Percentiles rank a stretch among this genome's conserved stretches.
phyloP scores from a whole-genome alignment of 805 yeast genomes.

The Saccharomycopsis vini region DNA sequence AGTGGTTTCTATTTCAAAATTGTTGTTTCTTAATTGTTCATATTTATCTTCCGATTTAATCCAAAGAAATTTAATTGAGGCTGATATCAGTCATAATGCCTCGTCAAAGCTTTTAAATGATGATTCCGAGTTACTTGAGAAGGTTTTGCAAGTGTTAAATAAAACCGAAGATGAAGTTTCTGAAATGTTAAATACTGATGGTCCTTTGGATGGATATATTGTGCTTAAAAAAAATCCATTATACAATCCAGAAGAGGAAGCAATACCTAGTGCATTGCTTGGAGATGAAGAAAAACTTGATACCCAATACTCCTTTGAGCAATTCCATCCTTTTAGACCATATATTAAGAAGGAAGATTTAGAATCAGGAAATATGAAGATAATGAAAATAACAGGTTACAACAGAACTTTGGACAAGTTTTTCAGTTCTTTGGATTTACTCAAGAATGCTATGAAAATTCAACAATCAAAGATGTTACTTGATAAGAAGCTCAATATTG shows the following conservation, averaged over 20 bases:
- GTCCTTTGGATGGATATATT: slow-evolving; percentile 48
- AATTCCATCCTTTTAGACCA: slow-evolving; percentile 63
- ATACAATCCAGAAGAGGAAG: slow-evolving; percentile 33
- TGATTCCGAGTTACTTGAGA: slow-evolving; percentile 24
- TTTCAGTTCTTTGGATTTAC: slow-evolving; percentile 77
- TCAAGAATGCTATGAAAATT: slow-evolving; percentile 62
- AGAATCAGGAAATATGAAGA: slow-evolving; percentile 23
- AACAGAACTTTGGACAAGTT: slow-evolving; percentile 76
- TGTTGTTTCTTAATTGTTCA: slow-evolving; percentile 58
- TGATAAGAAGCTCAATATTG: slow-evolving; percentile 61
- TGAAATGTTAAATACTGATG: slow-evolving; percentile 28
- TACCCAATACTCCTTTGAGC: slow-evolving; percentile 40
- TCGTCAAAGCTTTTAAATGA: slow-evolving; percentile 27
- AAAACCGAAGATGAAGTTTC: slow-evolving; percentile 38
- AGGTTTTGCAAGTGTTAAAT: slow-evolving; percentile 36
- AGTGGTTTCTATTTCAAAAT: slow-evolving; percentile 56
- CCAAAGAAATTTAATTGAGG: slow-evolving; percentile 42
- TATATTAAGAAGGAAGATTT: slow-evolving; percentile 27
- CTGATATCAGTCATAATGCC: slow-evolving; percentile 39
- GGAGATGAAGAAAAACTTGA: slow-evolving; percentile 32
- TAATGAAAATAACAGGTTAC: slow-evolving; percentile 52
- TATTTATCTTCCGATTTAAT: slow-evolving; percentile 74
- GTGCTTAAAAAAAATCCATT: slow-evolving; percentile 50
- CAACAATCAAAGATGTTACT: slow-evolving; percentile 76
- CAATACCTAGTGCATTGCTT: slow-evolving; percentile 9